Evolutionary conservation across 345 rosid species (phyloP).

Genomic region (Gossypium anomalum): DNA sequence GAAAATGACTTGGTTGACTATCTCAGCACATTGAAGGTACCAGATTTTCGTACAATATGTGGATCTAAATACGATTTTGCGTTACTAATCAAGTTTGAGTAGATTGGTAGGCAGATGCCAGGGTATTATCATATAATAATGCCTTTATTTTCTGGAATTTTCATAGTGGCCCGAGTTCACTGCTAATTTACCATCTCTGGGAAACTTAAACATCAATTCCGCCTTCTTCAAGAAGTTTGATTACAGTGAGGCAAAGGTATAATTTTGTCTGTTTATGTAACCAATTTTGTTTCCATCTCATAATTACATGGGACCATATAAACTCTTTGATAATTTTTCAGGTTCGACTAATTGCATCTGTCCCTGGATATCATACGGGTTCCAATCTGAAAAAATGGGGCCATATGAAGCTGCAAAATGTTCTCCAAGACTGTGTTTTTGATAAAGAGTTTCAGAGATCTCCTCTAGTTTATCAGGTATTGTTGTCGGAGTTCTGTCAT

Average conservation of each 20-base stretch:
- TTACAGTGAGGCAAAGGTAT: slow-evolving; percentile 59
- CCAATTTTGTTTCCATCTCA: not conserved
- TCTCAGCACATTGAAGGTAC: slow-evolving; percentile 77
- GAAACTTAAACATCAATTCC: slow-evolving; percentile 60
- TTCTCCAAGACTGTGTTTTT: slow-evolving; percentile 73
- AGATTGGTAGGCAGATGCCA: not conserved
- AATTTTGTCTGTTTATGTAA: slow-evolving; percentile 11
- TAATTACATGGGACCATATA: not conserved
- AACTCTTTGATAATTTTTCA: slow-evolving; percentile 26
- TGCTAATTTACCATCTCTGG: slow-evolving; percentile 52
- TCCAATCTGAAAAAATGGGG: slow-evolving; percentile 79
- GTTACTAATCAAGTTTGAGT: not conserved
- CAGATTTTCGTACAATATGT: not conserved
- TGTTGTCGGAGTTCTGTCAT: not conserved
- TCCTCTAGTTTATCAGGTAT: slow-evolving; percentile 89
- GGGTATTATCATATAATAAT: slow-evolving; percentile 5
- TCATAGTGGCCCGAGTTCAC: slow-evolving; percentile 75
- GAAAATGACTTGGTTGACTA: slow-evolving; percentile 84
- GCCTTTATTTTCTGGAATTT: slow-evolving; percentile 18
- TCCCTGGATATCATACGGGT: slow-evolving; percentile 93
- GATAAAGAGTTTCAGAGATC: slow-evolving; percentile 69
- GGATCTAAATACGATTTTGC: not conserved
- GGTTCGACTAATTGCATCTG: slow-evolving; percentile 84
- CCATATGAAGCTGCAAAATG: slow-evolving; percentile 72
- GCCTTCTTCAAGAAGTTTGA: slow-evolving; percentile 81